Evolutionary conservation across 306 rosid species (phyloP).

Genomic region (Rosa rugosa): DNA sequence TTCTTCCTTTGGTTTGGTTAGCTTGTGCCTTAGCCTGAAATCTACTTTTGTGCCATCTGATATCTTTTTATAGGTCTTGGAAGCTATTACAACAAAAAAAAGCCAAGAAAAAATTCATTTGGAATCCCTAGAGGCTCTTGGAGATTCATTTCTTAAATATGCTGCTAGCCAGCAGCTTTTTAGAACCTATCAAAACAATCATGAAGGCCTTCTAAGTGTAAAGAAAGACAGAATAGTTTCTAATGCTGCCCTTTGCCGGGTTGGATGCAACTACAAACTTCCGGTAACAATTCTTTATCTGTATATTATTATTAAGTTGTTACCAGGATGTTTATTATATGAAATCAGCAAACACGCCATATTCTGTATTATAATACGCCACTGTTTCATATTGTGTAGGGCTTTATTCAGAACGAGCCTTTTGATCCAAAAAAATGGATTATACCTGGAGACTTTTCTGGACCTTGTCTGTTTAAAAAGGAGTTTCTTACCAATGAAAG

Average conservation of each 20-base stretch:
- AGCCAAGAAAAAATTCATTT: slow-evolving; percentile 76
- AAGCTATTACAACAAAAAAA: slow-evolving; percentile 72
- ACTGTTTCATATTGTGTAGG: slow-evolving; percentile 48
- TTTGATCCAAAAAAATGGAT: slow-evolving; percentile 71
- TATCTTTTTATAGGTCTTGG: slow-evolving; percentile 61
- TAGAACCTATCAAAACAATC: slow-evolving; percentile 43
- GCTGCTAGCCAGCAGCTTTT: slow-evolving; percentile 72
- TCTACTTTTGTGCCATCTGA: slow-evolving; percentile 11
- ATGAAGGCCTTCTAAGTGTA: slow-evolving; percentile 73
- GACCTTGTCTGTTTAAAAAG: slow-evolving; percentile 28
- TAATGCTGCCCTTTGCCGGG: slow-evolving; percentile 63
- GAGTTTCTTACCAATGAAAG: slow-evolving; percentile 24
- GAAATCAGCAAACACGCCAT: not conserved
- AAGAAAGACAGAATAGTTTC: slow-evolving; percentile 65
- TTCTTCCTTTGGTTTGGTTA: not conserved
- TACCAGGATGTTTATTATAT: not conserved
- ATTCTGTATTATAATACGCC: not conserved
- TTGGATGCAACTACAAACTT: slow-evolving; percentile 56
- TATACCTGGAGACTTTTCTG: slow-evolving; percentile 56
- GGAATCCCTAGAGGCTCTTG: slow-evolving; percentile 87
- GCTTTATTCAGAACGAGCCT: slow-evolving; percentile 61
- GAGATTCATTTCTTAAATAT: slow-evolving; percentile 91
- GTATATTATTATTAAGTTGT: not conserved
- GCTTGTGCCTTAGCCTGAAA: not conserved
- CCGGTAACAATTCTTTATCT: slow-evolving; percentile 47